These are phyloP conservation scores for Dactylis glomerata DNA, from an alignment of 176 grass and related monocot species.

Conservation along the genomic window DNA sequence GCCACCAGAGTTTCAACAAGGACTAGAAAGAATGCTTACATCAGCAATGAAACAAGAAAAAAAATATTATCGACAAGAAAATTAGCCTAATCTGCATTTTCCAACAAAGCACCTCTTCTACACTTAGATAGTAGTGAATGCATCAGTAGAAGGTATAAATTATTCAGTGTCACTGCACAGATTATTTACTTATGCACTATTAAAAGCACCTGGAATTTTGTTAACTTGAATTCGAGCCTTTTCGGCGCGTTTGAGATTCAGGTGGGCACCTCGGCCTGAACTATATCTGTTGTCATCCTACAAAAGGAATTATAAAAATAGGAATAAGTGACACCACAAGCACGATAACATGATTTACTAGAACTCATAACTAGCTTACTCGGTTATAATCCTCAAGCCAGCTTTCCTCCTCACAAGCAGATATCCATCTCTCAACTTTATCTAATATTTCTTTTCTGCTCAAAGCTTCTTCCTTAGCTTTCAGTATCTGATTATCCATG, in stretches of 20 bases:
- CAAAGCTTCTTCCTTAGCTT: slow-evolving; percentile 72
- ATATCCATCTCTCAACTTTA: slow-evolving; percentile 80
- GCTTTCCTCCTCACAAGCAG: slow-evolving; percentile 73
- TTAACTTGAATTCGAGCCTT: slow-evolving; percentile 80
- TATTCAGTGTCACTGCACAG: not conserved
- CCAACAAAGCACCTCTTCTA: not conserved
- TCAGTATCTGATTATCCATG: slow-evolving; percentile 67
- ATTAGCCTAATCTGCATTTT: not conserved
- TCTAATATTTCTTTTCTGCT: slow-evolving; percentile 80
- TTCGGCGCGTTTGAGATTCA: slow-evolving; percentile 75
- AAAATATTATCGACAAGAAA: not conserved
- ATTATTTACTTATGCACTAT: not conserved
- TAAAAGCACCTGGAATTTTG: slow-evolving; percentile 67
- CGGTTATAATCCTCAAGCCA: slow-evolving; percentile 83
- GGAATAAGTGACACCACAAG: not conserved
- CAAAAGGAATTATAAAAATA: slow-evolving; percentile 12
- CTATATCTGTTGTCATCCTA: slow-evolving; percentile 88
- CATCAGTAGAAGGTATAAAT: not conserved
- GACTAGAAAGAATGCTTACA: slow-evolving; percentile 38
- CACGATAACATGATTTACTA: not conserved
- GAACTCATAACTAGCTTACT: slow-evolving; percentile 27
- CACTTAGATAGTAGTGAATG: not conserved
- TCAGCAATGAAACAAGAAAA: slow-evolving; percentile 3
- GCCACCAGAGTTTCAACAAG: slow-evolving; percentile 79
- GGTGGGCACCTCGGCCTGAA: slow-evolving; percentile 70